Percentiles rank a stretch among this genome's conserved stretches.
phyloP scores from a whole-genome alignment of 1,284 basidiomycete genomes.

The Flammula alnicola region DNA sequence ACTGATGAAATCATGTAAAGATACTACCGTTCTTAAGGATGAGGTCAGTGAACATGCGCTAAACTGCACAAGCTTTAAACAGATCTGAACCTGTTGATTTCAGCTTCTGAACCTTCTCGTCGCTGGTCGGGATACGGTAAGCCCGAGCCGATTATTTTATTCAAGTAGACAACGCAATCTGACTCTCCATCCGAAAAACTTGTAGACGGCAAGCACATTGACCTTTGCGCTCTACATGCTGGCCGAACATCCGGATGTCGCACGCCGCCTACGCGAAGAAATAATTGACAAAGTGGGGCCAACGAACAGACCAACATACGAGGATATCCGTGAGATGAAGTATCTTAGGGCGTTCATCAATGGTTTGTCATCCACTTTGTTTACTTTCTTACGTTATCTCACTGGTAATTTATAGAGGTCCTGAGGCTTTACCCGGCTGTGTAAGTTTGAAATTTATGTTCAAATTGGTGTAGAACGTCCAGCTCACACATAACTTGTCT shows the following conservation, averaged over 20 bases:
- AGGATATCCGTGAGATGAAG: constrained; percentile 35
- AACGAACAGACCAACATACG: constrained; percentile 33
- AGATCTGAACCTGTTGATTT: not conserved
- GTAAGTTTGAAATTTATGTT: constrained; percentile 27
- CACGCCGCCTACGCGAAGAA: constrained; percentile 31
- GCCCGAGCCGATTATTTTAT: constrained; percentile 8
- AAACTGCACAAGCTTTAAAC: not conserved
- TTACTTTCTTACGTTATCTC: not conserved
- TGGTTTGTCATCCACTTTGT: constrained; percentile 26
- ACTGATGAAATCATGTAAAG: too few species aligned
- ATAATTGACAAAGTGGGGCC: constrained; percentile 33
- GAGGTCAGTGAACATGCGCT: constrained; percentile 27
- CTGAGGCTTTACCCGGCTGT: constrained; percentile 50
- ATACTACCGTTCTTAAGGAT: constrained; percentile 22
- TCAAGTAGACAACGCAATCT: not conserved
- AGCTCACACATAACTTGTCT: not conserved
- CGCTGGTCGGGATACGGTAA: constrained; percentile 42
- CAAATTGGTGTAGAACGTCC: not conserved
- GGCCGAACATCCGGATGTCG: constrained; percentile 31
- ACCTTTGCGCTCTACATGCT: constrained; percentile 32
- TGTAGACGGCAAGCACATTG: constrained; percentile 30
- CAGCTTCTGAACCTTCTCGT: constrained; percentile 31
- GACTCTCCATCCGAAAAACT: not conserved
- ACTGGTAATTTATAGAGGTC: constrained; percentile 33
- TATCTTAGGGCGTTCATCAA: constrained; percentile 51